Evolutionary conservation across 1,284 basidiomycete species (phyloP).

Genomic region (Ceratobasidium sp.): DNA sequence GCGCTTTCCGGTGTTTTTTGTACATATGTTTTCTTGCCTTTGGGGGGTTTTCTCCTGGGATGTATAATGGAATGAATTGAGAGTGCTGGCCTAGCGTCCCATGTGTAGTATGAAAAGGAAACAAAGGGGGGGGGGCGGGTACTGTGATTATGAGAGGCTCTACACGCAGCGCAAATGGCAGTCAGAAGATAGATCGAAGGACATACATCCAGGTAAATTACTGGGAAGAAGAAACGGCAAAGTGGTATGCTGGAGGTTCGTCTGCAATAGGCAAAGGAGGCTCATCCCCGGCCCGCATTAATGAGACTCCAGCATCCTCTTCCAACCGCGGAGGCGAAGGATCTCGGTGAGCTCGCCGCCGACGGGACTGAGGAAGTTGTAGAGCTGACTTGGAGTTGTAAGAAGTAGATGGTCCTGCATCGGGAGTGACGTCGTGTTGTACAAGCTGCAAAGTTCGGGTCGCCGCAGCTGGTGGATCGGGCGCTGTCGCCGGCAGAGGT

Average conservation of each 20-base stretch:
- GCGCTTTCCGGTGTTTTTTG: background rate
- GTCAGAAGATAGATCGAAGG: too few relatives aligned
- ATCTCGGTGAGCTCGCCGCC: conserved; percentile 7
- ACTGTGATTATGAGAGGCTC: too few relatives aligned
- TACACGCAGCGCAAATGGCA: too few relatives aligned
- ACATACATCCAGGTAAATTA: too few relatives aligned
- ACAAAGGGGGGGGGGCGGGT: too few relatives aligned
- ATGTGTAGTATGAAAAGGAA: too few relatives aligned
- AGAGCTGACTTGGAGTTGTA: background rate
- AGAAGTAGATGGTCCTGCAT: background rate
- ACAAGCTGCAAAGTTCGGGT: conserved; percentile 5
- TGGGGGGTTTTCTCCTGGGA: too few relatives aligned
- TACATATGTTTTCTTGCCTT: conserved; percentile 3
- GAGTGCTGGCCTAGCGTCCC: too few relatives aligned
- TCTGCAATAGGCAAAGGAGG: background rate
- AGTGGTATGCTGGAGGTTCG: conserved; percentile 14
- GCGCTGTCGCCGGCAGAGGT: background rate
- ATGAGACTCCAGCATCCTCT: conserved; percentile 29
- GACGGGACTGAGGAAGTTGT: background rate
- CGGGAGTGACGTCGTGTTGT: background rate
- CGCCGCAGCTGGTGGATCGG: background rate
- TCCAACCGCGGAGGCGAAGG: conserved; percentile 27
- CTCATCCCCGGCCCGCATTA: conserved; percentile 28
- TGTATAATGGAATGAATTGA: too few relatives aligned
- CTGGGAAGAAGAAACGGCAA: too few relatives aligned